Percentiles rank a stretch among this genome's conserved stretches.
Conservation (phyloP, 257 asterid genomes). For the Jasminum sambac region DNA sequence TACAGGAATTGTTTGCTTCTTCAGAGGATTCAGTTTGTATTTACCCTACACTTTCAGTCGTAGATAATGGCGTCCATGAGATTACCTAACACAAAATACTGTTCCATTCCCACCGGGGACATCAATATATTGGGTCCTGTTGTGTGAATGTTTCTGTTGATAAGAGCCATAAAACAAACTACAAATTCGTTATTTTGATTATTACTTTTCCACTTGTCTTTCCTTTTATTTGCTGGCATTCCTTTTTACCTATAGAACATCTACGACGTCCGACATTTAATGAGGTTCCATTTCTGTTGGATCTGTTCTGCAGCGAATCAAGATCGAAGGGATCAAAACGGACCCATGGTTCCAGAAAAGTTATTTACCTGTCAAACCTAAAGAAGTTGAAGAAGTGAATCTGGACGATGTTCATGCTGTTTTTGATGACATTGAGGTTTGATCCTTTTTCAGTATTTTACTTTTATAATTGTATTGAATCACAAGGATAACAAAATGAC, state of each 20-base stretch:
- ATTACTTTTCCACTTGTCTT: background rate
- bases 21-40: constrained; percentile 1
- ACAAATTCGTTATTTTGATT: background rate
- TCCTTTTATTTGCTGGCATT: constrained; percentile 14
- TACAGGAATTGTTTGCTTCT: constrained; percentile 19
- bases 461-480: background rate
- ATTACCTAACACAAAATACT: background rate
- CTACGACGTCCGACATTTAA: background rate
- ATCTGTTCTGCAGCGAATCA: constrained; percentile 66
- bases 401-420: constrained; percentile 90
- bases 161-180: background rate
- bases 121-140: background rate
- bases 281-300: constrained; percentile 29
- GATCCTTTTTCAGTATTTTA: constrained; percentile 19
- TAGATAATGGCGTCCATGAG: constrained; percentile 12
- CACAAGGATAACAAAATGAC: background rate
- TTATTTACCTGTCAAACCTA: constrained; percentile 62
- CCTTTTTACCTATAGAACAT: constrained; percentile 11
- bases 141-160: background rate
- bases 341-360: constrained; percentile 79
- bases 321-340: constrained; percentile 63
- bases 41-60: constrained; percentile 10
- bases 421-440: constrained; percentile 83
- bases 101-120: background rate
- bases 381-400: constrained; percentile 74